Evolutionary conservation across 805 yeast genomes (phyloP), one percentile per base, ranked within the genome.

Genomic region (Metschnikowia henanensis): DNA sequence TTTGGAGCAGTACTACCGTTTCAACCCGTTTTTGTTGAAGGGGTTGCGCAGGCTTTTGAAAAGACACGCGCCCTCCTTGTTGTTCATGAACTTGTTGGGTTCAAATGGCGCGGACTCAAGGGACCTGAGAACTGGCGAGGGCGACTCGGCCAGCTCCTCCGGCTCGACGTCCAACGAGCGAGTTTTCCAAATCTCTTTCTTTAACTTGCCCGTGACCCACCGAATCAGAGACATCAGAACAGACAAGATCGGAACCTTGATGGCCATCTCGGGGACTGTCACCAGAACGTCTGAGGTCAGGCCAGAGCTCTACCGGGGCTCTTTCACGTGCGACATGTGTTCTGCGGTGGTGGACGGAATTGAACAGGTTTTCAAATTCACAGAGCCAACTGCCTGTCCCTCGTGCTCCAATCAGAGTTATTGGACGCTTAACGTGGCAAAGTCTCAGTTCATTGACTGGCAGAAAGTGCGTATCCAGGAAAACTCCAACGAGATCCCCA

Each of bases 221-320:
- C 79, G 96, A 62, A 85, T 94, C 55, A 80, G 99, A 60, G 98
- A 92, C 59, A 76, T 94, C 45, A 78, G 94, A 58, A 87, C 97
- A 1, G 95, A 87, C 53, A 84, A 84, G 52, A 84, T 94, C 45
- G 99, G 98, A 13, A 75, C 86, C 8, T 74, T 92, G 48, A 75
- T 89, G 70, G 74, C 92, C 8, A 86, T 92, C 26, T 82, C 92
- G 7, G 99, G 98, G 43, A 94, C 99, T 0, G 96, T 94, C 4
- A 92, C 98, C 0, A 80, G 98, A 62, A 89, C 98, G 0, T 84
- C 95, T 18, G 98, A 94, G 67, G 97, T 94, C 10, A 80, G 98
- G 45, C 99, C 99, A 0, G 99, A 94, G 65, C 75, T 94, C 49
- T 88, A 75, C 70, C 80, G 77, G 47, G 99, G 89, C 12, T 77